These are phyloP conservation scores for Prunus padus DNA, from an alignment of 306 rosid genomes.

Conservation along the genomic window DNA sequence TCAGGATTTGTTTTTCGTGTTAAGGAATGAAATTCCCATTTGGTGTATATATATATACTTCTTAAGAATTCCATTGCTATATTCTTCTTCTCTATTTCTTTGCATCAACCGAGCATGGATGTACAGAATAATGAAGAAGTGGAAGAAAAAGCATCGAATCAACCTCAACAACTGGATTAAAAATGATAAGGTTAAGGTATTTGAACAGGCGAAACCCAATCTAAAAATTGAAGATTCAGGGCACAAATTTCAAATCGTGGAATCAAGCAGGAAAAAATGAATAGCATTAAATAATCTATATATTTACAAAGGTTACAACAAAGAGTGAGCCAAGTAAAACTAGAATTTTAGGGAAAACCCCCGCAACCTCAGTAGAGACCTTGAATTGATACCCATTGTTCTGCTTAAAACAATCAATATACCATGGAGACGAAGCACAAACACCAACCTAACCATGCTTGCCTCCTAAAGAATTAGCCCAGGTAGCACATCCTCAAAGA, in stretches of 20 bases:
- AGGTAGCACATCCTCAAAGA: conserved; percentile 38
- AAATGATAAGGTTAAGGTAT: not conserved
- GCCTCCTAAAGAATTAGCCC: conserved; percentile 89
- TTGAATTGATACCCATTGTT: conserved; percentile 41
- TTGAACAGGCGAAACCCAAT: not conserved
- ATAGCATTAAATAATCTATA: conserved; percentile 58
- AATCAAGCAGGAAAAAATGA: conserved; percentile 47
- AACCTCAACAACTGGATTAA: no score
- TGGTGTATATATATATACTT: not conserved
- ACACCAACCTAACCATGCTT: conserved; percentile 34
- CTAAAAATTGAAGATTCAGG: not conserved
- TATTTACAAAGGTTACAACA: conserved; percentile 78
- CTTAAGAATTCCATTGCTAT: not conserved
- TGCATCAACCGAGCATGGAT: no score
- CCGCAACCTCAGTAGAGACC: conserved; percentile 45
- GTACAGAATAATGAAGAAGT: no score
- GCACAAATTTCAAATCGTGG: not conserved
- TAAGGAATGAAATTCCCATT: not conserved
- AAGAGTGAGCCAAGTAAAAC: conserved; percentile 36
- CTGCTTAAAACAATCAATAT: conserved; percentile 56
- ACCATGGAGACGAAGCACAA: conserved; percentile 54
- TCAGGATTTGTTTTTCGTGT: not conserved
- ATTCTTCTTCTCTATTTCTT: not conserved
- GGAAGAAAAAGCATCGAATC: not conserved
- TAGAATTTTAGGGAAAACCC: conserved; percentile 31